Percentiles rank a stretch among this genome's conserved stretches.
Evolutionary conservation across 768 basidiomycete genomes (phyloP).

Genomic region (Leccinum barrowsii): DNA sequence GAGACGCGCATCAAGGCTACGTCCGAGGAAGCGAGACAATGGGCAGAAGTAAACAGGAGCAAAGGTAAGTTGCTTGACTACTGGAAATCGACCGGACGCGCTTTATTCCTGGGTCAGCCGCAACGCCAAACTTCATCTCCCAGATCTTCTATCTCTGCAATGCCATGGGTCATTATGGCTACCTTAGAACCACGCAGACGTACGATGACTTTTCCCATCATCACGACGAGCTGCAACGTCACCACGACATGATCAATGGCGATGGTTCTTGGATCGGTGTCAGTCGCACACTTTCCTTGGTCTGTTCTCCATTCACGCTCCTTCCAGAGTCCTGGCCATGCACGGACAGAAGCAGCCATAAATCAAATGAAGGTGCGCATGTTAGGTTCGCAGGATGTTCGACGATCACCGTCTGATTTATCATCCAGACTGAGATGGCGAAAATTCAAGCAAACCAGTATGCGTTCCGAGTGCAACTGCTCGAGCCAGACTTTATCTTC

Average conservation of each 20-base stretch:
- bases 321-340: slow-evolving; percentile 63
- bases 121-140: slow-evolving; percentile 87
- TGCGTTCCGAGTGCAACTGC: slow-evolving; percentile 80
- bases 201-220: slow-evolving; percentile 74
- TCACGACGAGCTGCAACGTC: slow-evolving; percentile 69
- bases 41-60: slow-evolving; percentile 53
- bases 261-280: slow-evolving; percentile 85
- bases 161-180: slow-evolving; percentile 87
- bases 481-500: slow-evolving; percentile 81
- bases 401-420: neutral
- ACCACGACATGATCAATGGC: slow-evolving; percentile 70
- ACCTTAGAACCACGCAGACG: slow-evolving; percentile 74
- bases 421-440: slow-evolving; percentile 56
- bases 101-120: slow-evolving; percentile 35
- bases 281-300: slow-evolving; percentile 25
- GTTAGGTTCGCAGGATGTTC: neutral
- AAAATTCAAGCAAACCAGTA: slow-evolving; percentile 71
- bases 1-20: slow-evolving; percentile 95
- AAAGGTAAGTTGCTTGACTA: slow-evolving; percentile 35
- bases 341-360: slow-evolving; percentile 74
- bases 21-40: slow-evolving; percentile 76
- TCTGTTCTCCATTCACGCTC: neutral
- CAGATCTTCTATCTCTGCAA: slow-evolving; percentile 89
- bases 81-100: neutral
- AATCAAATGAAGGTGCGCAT: slow-evolving; percentile 67